A percentile compares a stretch with the other conserved stretches of the same genome.
Conservation (phyloP, 768 basidiomycete species). For the Lentinula sp. region DNA sequence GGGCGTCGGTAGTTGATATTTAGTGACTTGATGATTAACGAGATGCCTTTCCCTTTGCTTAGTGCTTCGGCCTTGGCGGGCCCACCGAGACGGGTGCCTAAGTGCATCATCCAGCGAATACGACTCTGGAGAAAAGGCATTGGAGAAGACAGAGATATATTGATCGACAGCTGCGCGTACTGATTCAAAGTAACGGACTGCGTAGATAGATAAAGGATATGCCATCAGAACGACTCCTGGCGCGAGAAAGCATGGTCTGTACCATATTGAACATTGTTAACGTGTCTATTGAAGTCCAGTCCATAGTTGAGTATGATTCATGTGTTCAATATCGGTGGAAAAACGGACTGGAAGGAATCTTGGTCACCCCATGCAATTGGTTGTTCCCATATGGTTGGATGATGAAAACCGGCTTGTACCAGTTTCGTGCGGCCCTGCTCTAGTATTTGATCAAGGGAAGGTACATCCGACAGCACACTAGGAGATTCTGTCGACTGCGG, state of each 20-base stretch:
- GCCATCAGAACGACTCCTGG: neutral
- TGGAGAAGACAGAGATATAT: neutral
- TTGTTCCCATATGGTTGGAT: constrained; percentile 71
- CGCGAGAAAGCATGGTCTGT: constrained; percentile 13
- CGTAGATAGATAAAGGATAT: neutral
- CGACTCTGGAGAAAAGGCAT: constrained; percentile 41
- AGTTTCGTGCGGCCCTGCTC: constrained; percentile 39
- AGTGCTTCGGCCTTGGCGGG: constrained; percentile 47
- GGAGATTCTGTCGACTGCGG: constrained; percentile 1
- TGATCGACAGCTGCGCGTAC: constrained; percentile 24
- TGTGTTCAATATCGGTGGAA: neutral
- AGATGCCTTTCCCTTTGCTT: constrained; percentile 59
- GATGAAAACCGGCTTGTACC: constrained; percentile 47
- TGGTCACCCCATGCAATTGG: constrained; percentile 75
- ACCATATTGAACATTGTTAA: constrained; percentile 76
- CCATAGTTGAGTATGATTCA: neutral
- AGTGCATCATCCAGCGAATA: constrained; percentile 56
- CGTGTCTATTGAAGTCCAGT: constrained; percentile 45
- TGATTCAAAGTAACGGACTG: constrained; percentile 69
- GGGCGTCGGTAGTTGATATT: constrained; percentile 63
- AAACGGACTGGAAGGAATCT: constrained; percentile 67
- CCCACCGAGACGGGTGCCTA: constrained; percentile 59
- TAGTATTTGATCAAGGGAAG: constrained; percentile 2
- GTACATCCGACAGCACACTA: neutral
- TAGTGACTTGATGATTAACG: constrained; percentile 69